Percentiles rank a stretch among this genome's conserved stretches.
phyloP scores from a whole-genome alignment of 2,329 filamentous ascomycete genomes.

The Lecanoromycetidae sp. region DNA sequence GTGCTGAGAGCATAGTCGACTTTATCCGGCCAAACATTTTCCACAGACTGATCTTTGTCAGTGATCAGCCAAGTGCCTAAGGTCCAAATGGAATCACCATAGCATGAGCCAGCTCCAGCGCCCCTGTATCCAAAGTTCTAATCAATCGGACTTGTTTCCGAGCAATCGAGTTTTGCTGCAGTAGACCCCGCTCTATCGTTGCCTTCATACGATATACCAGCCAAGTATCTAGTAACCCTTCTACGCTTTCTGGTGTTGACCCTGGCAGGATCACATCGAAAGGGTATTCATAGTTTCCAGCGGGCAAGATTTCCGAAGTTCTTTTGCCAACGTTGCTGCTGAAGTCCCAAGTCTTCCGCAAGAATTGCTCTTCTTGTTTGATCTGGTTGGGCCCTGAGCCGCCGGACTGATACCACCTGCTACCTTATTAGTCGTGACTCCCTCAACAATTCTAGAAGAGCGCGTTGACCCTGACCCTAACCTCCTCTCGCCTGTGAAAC shows the following conservation, averaged over 20 bases:
- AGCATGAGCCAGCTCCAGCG: conserved; percentile 67
- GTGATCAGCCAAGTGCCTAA: neutral
- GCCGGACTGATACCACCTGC: conserved; percentile 20
- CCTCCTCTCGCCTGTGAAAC: conserved; percentile 57
- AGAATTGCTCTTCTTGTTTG: conserved; percentile 33
- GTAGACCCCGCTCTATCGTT: conserved; percentile 72
- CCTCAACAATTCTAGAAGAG: neutral
- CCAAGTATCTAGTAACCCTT: conserved; percentile 74
- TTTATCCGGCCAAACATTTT: conserved; percentile 97
- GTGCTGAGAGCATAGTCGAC: conserved; percentile 90
- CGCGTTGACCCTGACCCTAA: conserved; percentile 46
- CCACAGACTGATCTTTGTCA: conserved; percentile 48
- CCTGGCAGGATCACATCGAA: conserved; percentile 66
- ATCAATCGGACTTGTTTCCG: conserved; percentile 69
- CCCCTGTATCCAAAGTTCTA: conserved; percentile 62
- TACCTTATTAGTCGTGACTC: conserved; percentile 27
- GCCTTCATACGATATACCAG: conserved; percentile 87
- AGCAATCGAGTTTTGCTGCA: conserved; percentile 73
- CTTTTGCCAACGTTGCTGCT: conserved; percentile 41
- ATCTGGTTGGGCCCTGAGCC: conserved; percentile 3
- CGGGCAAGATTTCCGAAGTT: conserved; percentile 43
- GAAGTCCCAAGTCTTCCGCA: conserved; percentile 62
- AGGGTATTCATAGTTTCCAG: conserved; percentile 74
- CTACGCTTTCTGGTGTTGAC: conserved; percentile 66
- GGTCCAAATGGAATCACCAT: conserved; percentile 45